Base-by-base conservation (phyloP, 768 basidiomycete genomes). In the Punctularia strigosozonata region DNA sequence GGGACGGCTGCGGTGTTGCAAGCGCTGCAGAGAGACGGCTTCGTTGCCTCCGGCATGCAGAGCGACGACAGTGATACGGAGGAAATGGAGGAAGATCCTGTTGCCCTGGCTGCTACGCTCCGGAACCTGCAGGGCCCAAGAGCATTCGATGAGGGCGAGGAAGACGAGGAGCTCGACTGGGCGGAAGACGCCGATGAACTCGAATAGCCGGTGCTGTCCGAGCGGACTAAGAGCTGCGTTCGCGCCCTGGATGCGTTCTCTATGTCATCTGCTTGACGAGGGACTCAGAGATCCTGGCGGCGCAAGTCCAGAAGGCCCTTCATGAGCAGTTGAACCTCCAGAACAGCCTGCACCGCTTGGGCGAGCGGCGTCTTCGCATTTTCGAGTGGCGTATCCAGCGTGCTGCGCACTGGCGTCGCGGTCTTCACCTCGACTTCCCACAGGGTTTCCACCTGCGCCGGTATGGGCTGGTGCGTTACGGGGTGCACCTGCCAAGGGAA, bases 351-450 rank as follows among this genome's bases (percentile, higher is more conserved):
- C 22, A 84, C 75, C 6, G 75, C 68, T 13, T 68, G 65, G 40
- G 68, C 73, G n/a, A 88, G 64, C 4, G 85, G 86, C n/a, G n/a
- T n/a, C n/a, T n/a, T n/a, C n/a, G n/a, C n/a, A n/a, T n/a, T n/a
- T n/a, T n/a, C n/a, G n/a, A n/a, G n/a, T n/a, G n/a, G n/a, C 2
- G 72, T 80, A 43, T 80, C 78, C 53, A 79, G 83, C 0, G 78
- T 81, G 42, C 83, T 85, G 13, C 80, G 73, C 31, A 83, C 75
- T 5, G 87, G 87, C 3, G 68, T 65, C 2, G 84, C 81, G 1
- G 86, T 86, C 55, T 83, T 87, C 36, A 87, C 85, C 60, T 89
- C 82, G 25, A 90, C 84, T 53, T 88, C 80, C 86, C 86, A 90
- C 4, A 85, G 65, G 0, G 84, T 83, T 47, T 84, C 83, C 6